Percentiles rank a stretch among this genome's conserved stretches.
Conservation (phyloP, 1,284 basidiomycete genomes). For the Entoloma clypeatum region DNA sequence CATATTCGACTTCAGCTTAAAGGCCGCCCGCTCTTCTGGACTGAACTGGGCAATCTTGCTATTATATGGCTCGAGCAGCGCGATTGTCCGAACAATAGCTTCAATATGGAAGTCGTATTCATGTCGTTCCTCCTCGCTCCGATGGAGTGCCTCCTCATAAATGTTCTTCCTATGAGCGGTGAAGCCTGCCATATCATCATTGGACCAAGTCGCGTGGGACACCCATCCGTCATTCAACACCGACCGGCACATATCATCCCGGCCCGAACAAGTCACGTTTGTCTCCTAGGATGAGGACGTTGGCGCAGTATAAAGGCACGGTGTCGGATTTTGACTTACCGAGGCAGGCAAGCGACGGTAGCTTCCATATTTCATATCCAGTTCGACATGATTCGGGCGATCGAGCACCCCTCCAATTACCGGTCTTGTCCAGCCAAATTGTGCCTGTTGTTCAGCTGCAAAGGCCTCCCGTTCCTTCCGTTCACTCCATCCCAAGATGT, state of each 20-base stretch:
- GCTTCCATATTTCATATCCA: slow-evolving; percentile 71
- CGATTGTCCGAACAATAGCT: slow-evolving; percentile 92
- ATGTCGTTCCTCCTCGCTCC: slow-evolving; percentile 96
- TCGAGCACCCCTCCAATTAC: slow-evolving; percentile 42
- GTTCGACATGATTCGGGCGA: slow-evolving; percentile 54
- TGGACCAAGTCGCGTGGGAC: slow-evolving; percentile 92
- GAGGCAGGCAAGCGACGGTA: slow-evolving; percentile 83
- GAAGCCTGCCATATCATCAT: slow-evolving; percentile 91
- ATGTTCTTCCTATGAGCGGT: slow-evolving; percentile 91
- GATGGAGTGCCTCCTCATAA: slow-evolving; percentile 96
- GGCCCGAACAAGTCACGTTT: slow-evolving; percentile 86
- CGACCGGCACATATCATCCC: slow-evolving; percentile 95
- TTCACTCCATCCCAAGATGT: slow-evolving; percentile 89
- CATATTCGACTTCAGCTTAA: slow-evolving; percentile 90
- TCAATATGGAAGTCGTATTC: slow-evolving; percentile 99
- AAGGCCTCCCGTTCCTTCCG: slow-evolving; percentile 55
- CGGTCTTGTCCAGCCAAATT: slow-evolving; percentile 40
- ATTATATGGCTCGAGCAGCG: slow-evolving; percentile 88
- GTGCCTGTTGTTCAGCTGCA: slow-evolving; percentile 42
- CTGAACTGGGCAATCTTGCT: slow-evolving; percentile 84
- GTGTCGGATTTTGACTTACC: slow-evolving; percentile 47
- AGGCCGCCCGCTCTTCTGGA: slow-evolving; percentile 76
- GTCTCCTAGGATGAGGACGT: slow-evolving; percentile 58
- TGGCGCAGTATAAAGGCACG: slow-evolving; percentile 4
- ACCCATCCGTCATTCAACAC: slow-evolving; percentile 98